A percentile compares a stretch with the other conserved stretches of the same genome.
These are phyloP conservation scores for Colletotrichum musicola DNA, from an alignment of 2,329 filamentous ascomycete genomes.

Conservation along the genomic window DNA sequence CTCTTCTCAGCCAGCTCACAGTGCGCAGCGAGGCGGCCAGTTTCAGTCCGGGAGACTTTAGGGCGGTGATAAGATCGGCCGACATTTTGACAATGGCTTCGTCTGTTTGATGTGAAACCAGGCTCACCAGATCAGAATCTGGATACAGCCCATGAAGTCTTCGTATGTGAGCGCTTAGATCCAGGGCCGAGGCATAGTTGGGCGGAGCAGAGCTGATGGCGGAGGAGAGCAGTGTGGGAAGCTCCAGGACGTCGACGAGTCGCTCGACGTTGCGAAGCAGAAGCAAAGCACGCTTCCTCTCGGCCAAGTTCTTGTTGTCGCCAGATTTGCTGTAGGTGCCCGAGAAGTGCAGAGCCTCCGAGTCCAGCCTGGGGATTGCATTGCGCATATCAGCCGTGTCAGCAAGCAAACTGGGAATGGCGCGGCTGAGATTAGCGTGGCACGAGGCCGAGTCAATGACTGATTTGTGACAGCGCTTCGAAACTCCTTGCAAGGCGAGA, in stretches of 20 bases:
- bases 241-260: slow-evolving; percentile 89
- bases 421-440: slow-evolving; percentile 78
- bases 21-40: slow-evolving; percentile 91
- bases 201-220: slow-evolving; percentile 75
- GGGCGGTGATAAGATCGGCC: slow-evolving; percentile 81
- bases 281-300: slow-evolving; percentile 83
- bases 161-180: slow-evolving; percentile 93
- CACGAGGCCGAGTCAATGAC: slow-evolving; percentile 85
- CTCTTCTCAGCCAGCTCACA: slow-evolving; percentile 88
- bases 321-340: slow-evolving; percentile 82
- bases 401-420: slow-evolving; percentile 77
- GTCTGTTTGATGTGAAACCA: slow-evolving; percentile 83
- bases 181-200: slow-evolving; percentile 90
- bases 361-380: slow-evolving; percentile 83
- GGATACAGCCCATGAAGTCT: slow-evolving; percentile 87
- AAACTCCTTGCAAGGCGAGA: slow-evolving; percentile 86
- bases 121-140: slow-evolving; percentile 78
- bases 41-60: slow-evolving; percentile 85
- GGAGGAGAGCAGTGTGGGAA: slow-evolving; percentile 87
- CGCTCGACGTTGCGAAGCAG: slow-evolving; percentile 89
- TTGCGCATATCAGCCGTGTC: slow-evolving; percentile 76
- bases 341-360: slow-evolving; percentile 83
- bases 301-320: slow-evolving; percentile 77
- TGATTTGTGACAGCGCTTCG: slow-evolving; percentile 87
- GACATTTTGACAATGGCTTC: slow-evolving; percentile 91